Percentiles rank a stretch among this genome's conserved stretches.
These are phyloP conservation scores for Pisolithus microcarpus DNA, from an alignment of 768 basidiomycete genomes.

Conservation along the genomic window DNA sequence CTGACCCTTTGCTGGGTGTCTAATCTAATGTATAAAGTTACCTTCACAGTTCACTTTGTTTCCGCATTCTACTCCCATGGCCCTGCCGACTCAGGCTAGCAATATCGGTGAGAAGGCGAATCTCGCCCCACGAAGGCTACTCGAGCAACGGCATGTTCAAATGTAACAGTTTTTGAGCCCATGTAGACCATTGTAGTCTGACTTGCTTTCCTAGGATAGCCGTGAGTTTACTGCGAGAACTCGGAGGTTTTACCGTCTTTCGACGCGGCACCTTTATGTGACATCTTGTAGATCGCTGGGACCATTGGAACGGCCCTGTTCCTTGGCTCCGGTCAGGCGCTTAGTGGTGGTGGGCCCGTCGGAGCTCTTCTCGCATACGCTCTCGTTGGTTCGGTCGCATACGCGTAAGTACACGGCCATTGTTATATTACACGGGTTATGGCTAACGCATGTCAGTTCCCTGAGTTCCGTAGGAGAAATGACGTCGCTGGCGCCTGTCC, in stretches of 20 bases:
- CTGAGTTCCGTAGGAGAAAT: slow-evolving; percentile 69
- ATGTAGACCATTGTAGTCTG: neutral
- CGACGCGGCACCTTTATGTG: no score
- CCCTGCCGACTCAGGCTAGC: no score
- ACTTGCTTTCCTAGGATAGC: no score
- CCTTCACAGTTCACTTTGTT: no score
- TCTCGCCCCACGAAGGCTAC: slow-evolving; percentile 33
- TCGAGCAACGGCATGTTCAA: slow-evolving; percentile 76
- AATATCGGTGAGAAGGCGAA: no score
- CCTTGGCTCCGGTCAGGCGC: slow-evolving; percentile 59
- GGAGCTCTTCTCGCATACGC: slow-evolving; percentile 61
- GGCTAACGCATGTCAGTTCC: slow-evolving; percentile 30
- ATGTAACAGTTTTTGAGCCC: slow-evolving; percentile 39
- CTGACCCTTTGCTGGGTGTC: no score
- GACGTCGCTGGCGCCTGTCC: slow-evolving; percentile 71
- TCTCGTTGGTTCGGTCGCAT: slow-evolving; percentile 60
- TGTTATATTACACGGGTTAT: slow-evolving; percentile 4
- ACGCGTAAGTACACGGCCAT: slow-evolving; percentile 39
- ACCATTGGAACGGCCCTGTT: slow-evolving; percentile 72
- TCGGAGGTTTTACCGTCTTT: neutral
- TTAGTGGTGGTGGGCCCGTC: slow-evolving; percentile 56
- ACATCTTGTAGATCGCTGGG: slow-evolving; percentile 14
- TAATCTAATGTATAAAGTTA: no score
- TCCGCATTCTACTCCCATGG: no score
- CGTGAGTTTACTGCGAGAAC: no score